A percentile compares a stretch with the other conserved stretches of the same genome.
Evolutionary conservation across 2,329 filamentous ascomycete genomes (phyloP).

Genomic region (Trichoderma sp.): DNA sequence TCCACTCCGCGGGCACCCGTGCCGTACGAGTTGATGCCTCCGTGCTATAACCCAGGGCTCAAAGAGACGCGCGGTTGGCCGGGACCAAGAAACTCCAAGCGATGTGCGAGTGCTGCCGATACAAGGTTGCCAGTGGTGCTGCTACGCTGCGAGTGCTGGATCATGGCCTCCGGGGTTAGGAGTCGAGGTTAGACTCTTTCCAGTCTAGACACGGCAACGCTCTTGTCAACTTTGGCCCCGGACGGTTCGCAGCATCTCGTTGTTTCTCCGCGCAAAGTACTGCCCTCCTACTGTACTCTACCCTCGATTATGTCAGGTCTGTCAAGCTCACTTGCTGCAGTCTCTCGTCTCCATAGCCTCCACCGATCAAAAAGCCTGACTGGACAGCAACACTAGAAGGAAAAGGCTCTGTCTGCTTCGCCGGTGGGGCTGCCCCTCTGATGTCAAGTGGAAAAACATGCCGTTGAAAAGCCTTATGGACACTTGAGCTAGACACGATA

Average conservation of each 20-base stretch:
- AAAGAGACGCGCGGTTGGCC: constrained; percentile 21
- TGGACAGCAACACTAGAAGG: constrained; percentile 7
- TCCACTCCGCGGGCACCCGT: not conserved
- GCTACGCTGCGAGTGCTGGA: not conserved
- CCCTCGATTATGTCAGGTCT: not conserved
- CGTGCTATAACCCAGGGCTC: not conserved
- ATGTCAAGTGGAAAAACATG: constrained; percentile 17
- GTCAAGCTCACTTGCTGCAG: not conserved
- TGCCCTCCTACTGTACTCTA: not conserved
- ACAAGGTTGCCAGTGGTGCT: not conserved
- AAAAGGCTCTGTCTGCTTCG: not conserved
- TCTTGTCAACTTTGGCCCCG: not conserved
- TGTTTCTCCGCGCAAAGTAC: not conserved
- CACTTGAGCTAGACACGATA: not conserved
- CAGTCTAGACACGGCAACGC: not conserved
- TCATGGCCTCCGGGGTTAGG: not conserved
- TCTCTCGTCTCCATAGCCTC: constrained; percentile 19
- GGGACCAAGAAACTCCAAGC: not conserved
- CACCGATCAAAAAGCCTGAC: constrained; percentile 18
- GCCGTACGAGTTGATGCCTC: not conserved
- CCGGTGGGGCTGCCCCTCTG: constrained; percentile 14
- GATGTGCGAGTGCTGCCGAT: not conserved
- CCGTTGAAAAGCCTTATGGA: constrained; percentile 21
- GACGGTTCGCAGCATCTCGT: not conserved
- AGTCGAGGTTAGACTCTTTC: not conserved